Percentiles rank a stretch among this genome's conserved stretches.
phyloP scores from a whole-genome alignment of 345 rosid species.

The Populus deltoides region DNA sequence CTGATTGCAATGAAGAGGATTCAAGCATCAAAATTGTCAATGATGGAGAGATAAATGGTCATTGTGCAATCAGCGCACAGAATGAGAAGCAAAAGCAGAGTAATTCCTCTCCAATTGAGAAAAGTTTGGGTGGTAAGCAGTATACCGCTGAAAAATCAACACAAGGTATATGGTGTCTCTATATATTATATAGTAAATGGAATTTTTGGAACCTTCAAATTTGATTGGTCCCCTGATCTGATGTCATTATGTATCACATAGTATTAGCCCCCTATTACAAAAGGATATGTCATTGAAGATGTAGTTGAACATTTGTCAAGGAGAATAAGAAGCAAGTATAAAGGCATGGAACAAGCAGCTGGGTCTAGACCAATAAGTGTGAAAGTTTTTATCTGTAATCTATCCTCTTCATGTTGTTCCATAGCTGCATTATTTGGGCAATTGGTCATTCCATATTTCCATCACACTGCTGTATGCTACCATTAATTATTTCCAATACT shows the following conservation, averaged over 20 bases:
- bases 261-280: neutral
- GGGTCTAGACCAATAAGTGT: neutral
- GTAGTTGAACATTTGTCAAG: neutral
- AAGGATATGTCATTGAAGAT: neutral
- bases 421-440: neutral
- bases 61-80: constrained; percentile 29
- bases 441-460: neutral
- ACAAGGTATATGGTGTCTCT: constrained; percentile 37
- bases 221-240: neutral
- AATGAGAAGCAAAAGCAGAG: constrained; percentile 39
- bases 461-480: neutral
- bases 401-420: neutral
- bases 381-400: neutral
- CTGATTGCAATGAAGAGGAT: constrained; percentile 58
- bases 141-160: constrained; percentile 35
- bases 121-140: constrained; percentile 34
- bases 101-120: constrained; percentile 39
- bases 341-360: neutral
- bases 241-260: neutral
- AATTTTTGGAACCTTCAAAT: neutral
- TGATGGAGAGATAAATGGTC: constrained; percentile 54
- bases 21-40: constrained; percentile 56
- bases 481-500: neutral
- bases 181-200: neutral
- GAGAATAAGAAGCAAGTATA: neutral